A percentile compares a stretch with the other conserved stretches of the same genome.
Evolutionary conservation across 2,329 filamentous ascomycete genomes (phyloP).

Genomic region (Grosmannia serpens): DNA sequence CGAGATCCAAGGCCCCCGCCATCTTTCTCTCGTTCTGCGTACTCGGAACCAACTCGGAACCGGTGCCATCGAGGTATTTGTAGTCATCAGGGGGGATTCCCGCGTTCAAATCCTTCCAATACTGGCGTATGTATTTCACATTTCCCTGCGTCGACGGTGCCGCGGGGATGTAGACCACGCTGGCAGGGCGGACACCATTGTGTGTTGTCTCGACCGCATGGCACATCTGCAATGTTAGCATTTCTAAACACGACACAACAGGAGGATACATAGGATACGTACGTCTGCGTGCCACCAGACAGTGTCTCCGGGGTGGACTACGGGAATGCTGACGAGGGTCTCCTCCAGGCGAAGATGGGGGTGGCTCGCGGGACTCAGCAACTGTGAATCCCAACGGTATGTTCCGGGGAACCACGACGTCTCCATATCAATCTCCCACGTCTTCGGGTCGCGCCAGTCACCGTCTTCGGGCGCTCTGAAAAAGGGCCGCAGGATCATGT

Average conservation of each 20-base stretch:
- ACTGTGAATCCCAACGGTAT: slow-evolving; percentile 21
- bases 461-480: slow-evolving; percentile 21
- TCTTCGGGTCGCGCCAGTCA: slow-evolving; percentile 20
- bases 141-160: not conserved
- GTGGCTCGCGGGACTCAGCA: slow-evolving; percentile 22
- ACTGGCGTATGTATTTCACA: not conserved
- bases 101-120: not conserved
- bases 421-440: slow-evolving; percentile 23
- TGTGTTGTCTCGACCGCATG: slow-evolving; percentile 3
- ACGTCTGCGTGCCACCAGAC: slow-evolving; percentile 12
- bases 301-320: slow-evolving; percentile 25
- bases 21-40: not conserved
- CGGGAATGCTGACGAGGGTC: slow-evolving; percentile 25
- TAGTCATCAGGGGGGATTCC: not conserved
- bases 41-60: not conserved
- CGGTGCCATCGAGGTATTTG: not conserved
- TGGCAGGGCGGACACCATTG: not conserved
- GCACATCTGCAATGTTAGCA: not conserved
- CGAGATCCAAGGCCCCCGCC: not conserved
- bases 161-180: not conserved
- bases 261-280: not conserved
- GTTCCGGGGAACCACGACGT: slow-evolving; percentile 26
- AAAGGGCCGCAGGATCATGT: slow-evolving; percentile 29
- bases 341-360: slow-evolving; percentile 26
- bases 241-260: not conserved